phyloP scores from a whole-genome alignment of 1,139 yeast species.

The Cylindricascospora bacillispora region DNA sequence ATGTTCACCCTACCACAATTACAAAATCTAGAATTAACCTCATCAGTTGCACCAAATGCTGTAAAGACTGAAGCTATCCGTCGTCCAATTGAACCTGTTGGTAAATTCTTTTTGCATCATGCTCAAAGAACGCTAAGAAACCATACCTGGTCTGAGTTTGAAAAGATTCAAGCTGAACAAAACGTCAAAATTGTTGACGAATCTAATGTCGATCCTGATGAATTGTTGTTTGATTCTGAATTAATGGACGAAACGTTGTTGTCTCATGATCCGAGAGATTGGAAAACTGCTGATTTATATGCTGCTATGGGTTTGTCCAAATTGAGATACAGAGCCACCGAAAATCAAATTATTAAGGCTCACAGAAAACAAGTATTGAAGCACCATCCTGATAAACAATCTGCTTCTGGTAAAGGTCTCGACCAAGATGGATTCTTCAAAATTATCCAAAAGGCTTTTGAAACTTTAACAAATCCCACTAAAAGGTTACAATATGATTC shows the following conservation, averaged over 20 bases:
- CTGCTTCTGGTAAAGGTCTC: slow-evolving; percentile 62
- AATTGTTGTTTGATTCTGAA: slow-evolving; percentile 66
- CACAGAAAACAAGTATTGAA: slow-evolving; percentile 93
- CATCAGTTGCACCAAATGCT: slow-evolving; percentile 38
- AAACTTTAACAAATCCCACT: slow-evolving; percentile 69
- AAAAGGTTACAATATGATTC: slow-evolving; percentile 93
- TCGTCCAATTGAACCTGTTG: slow-evolving; percentile 93
- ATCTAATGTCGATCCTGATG: slow-evolving; percentile 54
- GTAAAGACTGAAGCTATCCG: slow-evolving; percentile 56
- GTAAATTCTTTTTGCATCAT: slow-evolving; percentile 89
- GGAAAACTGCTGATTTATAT: slow-evolving; percentile 94
- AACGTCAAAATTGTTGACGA: slow-evolving; percentile 67
- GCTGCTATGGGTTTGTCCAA: slow-evolving; percentile 91
- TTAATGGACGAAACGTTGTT: slow-evolving; percentile 57
- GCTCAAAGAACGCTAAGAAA: slow-evolving; percentile 94
- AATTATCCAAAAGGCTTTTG: slow-evolving; percentile 94
- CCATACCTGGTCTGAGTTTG: slow-evolving; percentile 97
- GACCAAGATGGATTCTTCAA: slow-evolving; percentile 97
- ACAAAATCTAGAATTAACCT: slow-evolving; percentile 31
- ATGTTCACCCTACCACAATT: slow-evolving; percentile 28
- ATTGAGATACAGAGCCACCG: slow-evolving; percentile 83
- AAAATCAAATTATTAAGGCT: slow-evolving; percentile 89
- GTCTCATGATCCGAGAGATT: slow-evolving; percentile 89
- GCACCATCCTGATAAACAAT: slow-evolving; percentile 96
- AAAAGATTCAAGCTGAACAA: slow-evolving; percentile 83